Percentiles rank a stretch among this genome's conserved stretches.
These are phyloP conservation scores for Pyrus bretschneideri DNA, from an alignment of 306 rosid species.

Conservation along the genomic window DNA sequence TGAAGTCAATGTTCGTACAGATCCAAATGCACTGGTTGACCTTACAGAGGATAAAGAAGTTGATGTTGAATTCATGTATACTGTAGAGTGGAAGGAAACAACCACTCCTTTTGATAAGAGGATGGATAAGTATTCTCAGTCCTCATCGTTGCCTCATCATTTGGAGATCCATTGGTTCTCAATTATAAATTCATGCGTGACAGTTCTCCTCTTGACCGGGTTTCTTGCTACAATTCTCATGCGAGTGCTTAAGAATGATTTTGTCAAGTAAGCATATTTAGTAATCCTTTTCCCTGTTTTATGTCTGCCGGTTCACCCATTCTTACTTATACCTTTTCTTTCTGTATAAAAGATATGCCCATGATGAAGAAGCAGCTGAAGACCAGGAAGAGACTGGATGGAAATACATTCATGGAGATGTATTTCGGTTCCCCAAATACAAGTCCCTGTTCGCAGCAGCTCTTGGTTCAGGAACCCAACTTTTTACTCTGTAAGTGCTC, in stretches of 20 bases:
- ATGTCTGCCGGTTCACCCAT: neutral
- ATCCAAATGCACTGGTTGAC: slow-evolving; percentile 54
- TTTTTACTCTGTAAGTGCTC: slow-evolving; percentile 39
- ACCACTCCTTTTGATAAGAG: slow-evolving; percentile 67
- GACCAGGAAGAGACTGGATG: slow-evolving; percentile 55
- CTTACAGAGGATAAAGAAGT: slow-evolving; percentile 65
- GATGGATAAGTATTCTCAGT: slow-evolving; percentile 71
- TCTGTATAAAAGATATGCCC: slow-evolving; percentile 34
- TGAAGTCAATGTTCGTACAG: slow-evolving; percentile 56
- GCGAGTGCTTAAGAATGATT: slow-evolving; percentile 90
- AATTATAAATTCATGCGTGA: slow-evolving; percentile 79
- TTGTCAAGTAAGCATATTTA: slow-evolving; percentile 62
- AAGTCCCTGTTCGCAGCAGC: slow-evolving; percentile 45
- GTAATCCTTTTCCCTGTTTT: neutral
- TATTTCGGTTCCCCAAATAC: slow-evolving; percentile 36
- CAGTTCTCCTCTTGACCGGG: slow-evolving; percentile 80
- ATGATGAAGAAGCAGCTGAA: slow-evolving; percentile 49
- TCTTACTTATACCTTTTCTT: neutral
- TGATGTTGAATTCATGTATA: slow-evolving; percentile 52
- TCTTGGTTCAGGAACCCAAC: slow-evolving; percentile 50
- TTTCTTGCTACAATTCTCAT: slow-evolving; percentile 73
- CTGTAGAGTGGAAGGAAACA: slow-evolving; percentile 81
- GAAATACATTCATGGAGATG: slow-evolving; percentile 56
- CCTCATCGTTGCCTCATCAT: slow-evolving; percentile 72
- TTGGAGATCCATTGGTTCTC: slow-evolving; percentile 94